Base-by-base conservation (phyloP, 1,284 basidiomycete genomes). In the Phenoliferia sp. region DNA sequence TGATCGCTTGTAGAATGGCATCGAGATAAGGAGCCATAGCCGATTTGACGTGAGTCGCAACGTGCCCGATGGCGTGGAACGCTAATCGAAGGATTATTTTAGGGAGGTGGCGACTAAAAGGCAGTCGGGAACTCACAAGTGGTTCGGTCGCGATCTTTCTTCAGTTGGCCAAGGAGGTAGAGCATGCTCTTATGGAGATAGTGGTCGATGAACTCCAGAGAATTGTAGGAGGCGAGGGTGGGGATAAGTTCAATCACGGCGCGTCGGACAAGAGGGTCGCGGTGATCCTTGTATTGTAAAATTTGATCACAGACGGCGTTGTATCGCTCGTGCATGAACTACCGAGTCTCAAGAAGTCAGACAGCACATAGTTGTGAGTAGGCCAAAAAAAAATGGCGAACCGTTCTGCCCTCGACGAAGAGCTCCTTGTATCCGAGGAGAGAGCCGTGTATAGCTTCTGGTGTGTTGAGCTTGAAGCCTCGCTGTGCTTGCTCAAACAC, bases 21-120 rank as follows among this genome's bases (percentile, higher is more conserved):
- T 99, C 95, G 59, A 99, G 85, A 80, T 97, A 99, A 1, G 89
- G 88, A 76, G 94, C 92, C 90, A 99, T 98, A 71, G 94, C 92
- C 71, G 91, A 90, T 33, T 89, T 89, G 61, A 99, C 91, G 59
- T 93, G 90, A 36, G 87, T 87, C 0, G 95, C 92, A 48, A 97
- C 91, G 75, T 97, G 93, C 0, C 96, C 96, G 71, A 99, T 94
- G 1, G 96, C 94, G 75, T 96, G 89, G 78, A 97, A 98, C 0
- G 94, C 93, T 90, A 69, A 34, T 35, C 54, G 61, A 69, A 75
- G 19, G 7, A 32, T 32, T 10, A 3, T 50, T 54, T 56, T 50
- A 31, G 3, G 17, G 0, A 31, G n/a, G 22, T 5, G 6, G 15
- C 4, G 10, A 29, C n/a, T 12, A 44, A 12, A 22, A 44, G 22